A percentile compares a stretch with the other conserved stretches of the same genome.
Evolutionary conservation across 1,284 basidiomycete genomes (phyloP).

Genomic region (Pascua sp.): DNA sequence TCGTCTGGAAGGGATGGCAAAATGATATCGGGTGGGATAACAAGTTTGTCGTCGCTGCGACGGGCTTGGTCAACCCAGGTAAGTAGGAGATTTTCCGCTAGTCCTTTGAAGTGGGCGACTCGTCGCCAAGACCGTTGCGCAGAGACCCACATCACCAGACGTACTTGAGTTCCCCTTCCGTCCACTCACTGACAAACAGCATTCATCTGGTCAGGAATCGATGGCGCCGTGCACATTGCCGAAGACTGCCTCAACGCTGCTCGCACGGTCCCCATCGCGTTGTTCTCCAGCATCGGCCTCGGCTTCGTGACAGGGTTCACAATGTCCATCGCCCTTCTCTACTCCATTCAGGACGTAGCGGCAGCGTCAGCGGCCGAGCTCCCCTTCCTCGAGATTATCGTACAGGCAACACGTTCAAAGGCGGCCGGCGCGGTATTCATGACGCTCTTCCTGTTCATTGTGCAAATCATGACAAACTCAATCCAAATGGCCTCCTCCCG

Average conservation of each 20-base stretch:
- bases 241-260: slow-evolving; percentile 13
- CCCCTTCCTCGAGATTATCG: slow-evolving; percentile 17
- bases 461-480: slow-evolving; percentile 13
- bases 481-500: slow-evolving; percentile 15
- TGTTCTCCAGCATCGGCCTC: slow-evolving; percentile 7
- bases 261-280: slow-evolving; percentile 10
- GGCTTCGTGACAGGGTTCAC: slow-evolving; percentile 13
- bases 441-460: slow-evolving; percentile 5
- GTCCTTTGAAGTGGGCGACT: too few species aligned
- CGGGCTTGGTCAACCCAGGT: slow-evolving; percentile 17
- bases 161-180: too few species aligned
- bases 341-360: slow-evolving; percentile 12
- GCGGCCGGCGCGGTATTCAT: slow-evolving; percentile 12
- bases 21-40: slow-evolving; percentile 10
- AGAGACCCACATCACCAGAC: too few species aligned
- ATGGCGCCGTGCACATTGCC: slow-evolving; percentile 16
- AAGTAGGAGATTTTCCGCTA: too few species aligned
- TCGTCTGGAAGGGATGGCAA: slow-evolving; percentile 11
- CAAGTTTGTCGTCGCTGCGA: slow-evolving; percentile 17
- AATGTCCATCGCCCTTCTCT: slow-evolving; percentile 11
- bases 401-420: slow-evolving; percentile 9
- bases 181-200: neutral
- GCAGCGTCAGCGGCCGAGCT: slow-evolving; percentile 9
- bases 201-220: slow-evolving; percentile 13
- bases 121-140: neutral